Evolutionary conservation across 371 early-diverging fungal species (phyloP).

Genomic region (Basidiobolus heterosporus): DNA sequence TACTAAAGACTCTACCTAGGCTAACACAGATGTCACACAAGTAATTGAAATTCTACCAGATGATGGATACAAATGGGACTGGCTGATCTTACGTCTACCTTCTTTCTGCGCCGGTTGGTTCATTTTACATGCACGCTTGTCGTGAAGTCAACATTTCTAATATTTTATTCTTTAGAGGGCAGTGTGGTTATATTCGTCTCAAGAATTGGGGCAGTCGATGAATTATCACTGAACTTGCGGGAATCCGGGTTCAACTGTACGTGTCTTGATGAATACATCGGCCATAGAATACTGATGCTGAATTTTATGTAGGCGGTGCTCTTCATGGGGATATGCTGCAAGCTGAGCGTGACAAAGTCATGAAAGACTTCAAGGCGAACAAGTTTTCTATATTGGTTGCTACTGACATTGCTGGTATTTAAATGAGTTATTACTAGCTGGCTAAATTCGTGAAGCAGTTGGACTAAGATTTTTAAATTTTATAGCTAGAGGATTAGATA

Average conservation of each 20-base stretch:
- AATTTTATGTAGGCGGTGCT: slow-evolving; percentile 38
- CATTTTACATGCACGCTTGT: background rate
- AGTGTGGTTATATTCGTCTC: slow-evolving; percentile 50
- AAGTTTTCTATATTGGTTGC: slow-evolving; percentile 78
- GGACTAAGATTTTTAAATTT: too few species aligned
- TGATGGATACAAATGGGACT: slow-evolving; percentile 42
- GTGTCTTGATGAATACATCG: slow-evolving; percentile 4
- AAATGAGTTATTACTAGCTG: too few species aligned
- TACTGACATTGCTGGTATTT: slow-evolving; percentile 85
- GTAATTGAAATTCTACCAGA: slow-evolving; percentile 40
- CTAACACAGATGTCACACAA: slow-evolving; percentile 67
- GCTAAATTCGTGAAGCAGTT: too few species aligned
- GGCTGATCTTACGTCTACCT: slow-evolving; percentile 31
- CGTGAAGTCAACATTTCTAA: too few species aligned
- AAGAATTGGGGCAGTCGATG: slow-evolving; percentile 41
- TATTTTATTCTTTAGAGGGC: slow-evolving; percentile 23
- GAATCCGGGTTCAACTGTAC: slow-evolving; percentile 32
- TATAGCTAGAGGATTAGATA: slow-evolving; percentile 94
- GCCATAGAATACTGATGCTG: background rate
- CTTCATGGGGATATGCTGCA: slow-evolving; percentile 98
- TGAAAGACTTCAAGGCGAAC: slow-evolving; percentile 58
- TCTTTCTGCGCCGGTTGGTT: slow-evolving; percentile 33
- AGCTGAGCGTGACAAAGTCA: slow-evolving; percentile 81
- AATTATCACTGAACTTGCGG: slow-evolving; percentile 30
- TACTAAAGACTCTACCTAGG: slow-evolving; percentile 10